Base-by-base conservation (phyloP, 2,329 filamentous ascomycete species). In the Penicillium janthinellum region DNA sequence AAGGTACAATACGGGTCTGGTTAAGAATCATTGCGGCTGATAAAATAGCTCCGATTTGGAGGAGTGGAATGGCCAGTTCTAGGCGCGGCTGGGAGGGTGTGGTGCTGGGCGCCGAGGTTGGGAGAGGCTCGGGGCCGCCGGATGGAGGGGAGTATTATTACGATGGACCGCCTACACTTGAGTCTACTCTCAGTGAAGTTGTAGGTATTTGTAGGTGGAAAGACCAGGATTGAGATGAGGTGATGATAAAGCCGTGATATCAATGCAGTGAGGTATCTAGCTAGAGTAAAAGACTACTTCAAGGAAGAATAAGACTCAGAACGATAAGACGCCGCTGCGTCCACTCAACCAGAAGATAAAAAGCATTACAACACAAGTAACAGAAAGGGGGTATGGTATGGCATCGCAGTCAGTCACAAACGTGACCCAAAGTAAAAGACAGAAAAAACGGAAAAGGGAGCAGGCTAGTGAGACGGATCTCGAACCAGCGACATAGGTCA, bases 371-470 rank as follows among this genome's bases (percentile, higher is more conserved):
- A 51, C 37, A 22, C 58, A 52, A 44, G 50, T 45, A 55, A 45
- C 52, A 34, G 48, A 54, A 28, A 5, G 48, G 63, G 64, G 62
- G 62, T 66, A 66, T 66, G 62, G 62, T 66, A 66, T 66, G 62
- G 56, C 58, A 66, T 66, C 50, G 62, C 54, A 52, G 42, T 45
- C 39, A 56, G 47, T 62, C 49, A 47, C 34, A 48, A 49, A 39
- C 51, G 52, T 22, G 47, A 58, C 56, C 17, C 11, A n/a, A 31
- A 15, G 45, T 3, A 54, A 15, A 17, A 20, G 15, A 44, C 35
- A 35, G 25, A 4, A 45, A 28, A 37, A 14, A 22, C 3, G 8
- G 7, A 54, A 59, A 14, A 20, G 42, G 54, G 47, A 49, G 38
- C 54, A 42, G 49, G 31, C 17, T 44, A 56, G 17, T 35, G 37